Base-by-base conservation (phyloP, 257 asterid species). In the Plantago elongata region DNA sequence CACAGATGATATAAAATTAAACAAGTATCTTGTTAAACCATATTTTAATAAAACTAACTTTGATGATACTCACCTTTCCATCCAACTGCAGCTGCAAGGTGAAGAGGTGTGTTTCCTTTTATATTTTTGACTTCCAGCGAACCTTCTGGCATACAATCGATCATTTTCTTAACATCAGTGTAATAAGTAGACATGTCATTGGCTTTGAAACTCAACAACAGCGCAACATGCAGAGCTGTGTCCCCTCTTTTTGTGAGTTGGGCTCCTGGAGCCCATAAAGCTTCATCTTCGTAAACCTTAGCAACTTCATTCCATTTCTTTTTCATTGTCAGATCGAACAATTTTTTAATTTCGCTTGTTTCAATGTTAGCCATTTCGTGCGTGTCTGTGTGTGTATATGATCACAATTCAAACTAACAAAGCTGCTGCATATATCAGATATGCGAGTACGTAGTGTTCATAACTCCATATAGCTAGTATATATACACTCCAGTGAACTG, bases 51-150 rank as follows among this genome's bases (percentile, higher is more conserved):
- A 22, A 22, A 2, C 27, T 22, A 22, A 22, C 27, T 22, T 22
- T 22, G 27, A 1, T 22, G 27, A 4, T 34, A 34, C 40, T 34
- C 40, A 34, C 40, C 40, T 34, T 34, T 34, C 65, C 76, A 72
- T 29, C 89, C 82, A 15, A 71, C 74, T 4, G 75, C 74, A 9
- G 89, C 85, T n/a, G 89, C 85, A 2, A 82, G 64, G 37, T 82
- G 89, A 43, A 82, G 85, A 49, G 83, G 77, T 1, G 83, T 79
- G 72, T 79, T 63, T 40, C 82, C 82, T 3, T 65, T 68, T 22
- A 57, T 65, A 61, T 71, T 71, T 48, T 16, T 34, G 34, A 42
- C 55, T 3, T 22, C 9, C 46, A 79, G 48, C 11, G 61, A 17
- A 0, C 6, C 11, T 29, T 57, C 9, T 3, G 58, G 14, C 16